Evolutionary conservation across 2,329 filamentous ascomycete genomes (phyloP).

Genomic region (Microdochium nivale): DNA sequence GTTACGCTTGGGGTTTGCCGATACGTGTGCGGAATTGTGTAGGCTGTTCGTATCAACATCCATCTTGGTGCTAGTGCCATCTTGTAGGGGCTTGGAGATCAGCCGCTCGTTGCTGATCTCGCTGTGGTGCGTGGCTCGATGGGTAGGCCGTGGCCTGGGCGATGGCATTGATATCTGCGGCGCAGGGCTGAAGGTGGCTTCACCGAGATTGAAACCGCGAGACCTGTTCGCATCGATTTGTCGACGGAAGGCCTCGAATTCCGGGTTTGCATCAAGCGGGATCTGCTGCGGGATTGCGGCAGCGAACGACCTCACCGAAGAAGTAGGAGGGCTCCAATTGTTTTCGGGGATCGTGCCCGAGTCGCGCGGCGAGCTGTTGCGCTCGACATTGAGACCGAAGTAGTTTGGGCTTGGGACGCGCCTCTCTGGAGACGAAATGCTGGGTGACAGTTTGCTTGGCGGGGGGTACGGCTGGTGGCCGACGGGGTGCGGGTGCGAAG

Average conservation of each 20-base stretch:
- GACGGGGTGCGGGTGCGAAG: constrained; percentile 44
- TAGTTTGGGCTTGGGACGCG: constrained; percentile 70
- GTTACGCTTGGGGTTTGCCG: constrained; percentile 44
- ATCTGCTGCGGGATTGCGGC: constrained; percentile 61
- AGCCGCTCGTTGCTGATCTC: constrained; percentile 28
- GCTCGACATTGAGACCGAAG: constrained; percentile 67
- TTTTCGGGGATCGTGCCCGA: constrained; percentile 55
- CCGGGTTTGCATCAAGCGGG: constrained; percentile 65
- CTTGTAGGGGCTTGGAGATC: constrained; percentile 11
- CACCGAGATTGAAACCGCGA: constrained; percentile 38
- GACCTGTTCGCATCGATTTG: constrained; percentile 59
- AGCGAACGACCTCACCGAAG: constrained; percentile 61
- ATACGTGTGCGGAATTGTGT: constrained; percentile 46
- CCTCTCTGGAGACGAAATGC: constrained; percentile 21
- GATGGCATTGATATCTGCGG: constrained; percentile 14
- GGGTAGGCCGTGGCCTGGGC: constrained; percentile 32
- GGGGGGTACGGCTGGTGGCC: constrained; percentile 43
- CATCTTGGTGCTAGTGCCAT: constrained; percentile 19
- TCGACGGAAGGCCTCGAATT: constrained; percentile 72
- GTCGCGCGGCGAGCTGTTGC: constrained; percentile 40
- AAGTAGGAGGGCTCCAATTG: constrained; percentile 68
- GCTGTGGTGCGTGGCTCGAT: constrained; percentile 40
- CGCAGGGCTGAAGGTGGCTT: constrained; percentile 32
- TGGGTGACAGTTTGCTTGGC: constrained; percentile 32
- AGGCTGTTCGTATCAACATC: constrained; percentile 36